Conservation (phyloP, 2,329 filamentous ascomycete genomes). For the Botryosphaeria dothidea region DNA sequence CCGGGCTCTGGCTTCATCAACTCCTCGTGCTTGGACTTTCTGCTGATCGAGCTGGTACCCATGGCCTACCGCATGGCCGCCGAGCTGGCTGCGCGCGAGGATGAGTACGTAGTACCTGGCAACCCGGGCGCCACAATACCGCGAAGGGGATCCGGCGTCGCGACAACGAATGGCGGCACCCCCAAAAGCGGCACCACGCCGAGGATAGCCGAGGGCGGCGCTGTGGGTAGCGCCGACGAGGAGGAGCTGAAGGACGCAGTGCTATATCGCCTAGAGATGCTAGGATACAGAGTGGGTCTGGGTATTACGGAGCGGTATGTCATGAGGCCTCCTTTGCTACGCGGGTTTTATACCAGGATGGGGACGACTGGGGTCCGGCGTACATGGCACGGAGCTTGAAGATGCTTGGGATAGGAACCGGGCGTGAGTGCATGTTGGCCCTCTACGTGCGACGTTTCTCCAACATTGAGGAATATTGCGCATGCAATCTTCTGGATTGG, state of each 20-base stretch:
- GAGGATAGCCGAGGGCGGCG: constrained; percentile 22
- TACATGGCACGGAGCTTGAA: background rate
- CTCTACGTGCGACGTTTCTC: too few species aligned
- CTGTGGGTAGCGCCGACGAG: constrained; percentile 57
- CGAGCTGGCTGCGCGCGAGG: constrained; percentile 61
- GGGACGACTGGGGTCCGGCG: background rate
- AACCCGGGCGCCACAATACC: constrained; percentile 25
- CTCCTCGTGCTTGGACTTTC: constrained; percentile 86
- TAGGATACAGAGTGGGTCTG: constrained; percentile 91
- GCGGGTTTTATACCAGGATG: background rate
- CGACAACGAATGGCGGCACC: constrained; percentile 6
- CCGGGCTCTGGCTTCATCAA: constrained; percentile 63
- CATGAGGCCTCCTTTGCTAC: background rate
- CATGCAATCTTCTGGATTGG: too few species aligned
- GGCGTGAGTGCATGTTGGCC: too few species aligned
- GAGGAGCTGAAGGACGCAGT: constrained; percentile 84
- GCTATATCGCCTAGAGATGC: constrained; percentile 76
- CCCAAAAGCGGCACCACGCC: constrained; percentile 19
- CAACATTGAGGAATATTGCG: too few species aligned
- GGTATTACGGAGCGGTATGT: constrained; percentile 85
- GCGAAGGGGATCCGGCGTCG: constrained; percentile 28
- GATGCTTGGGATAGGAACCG: too few species aligned
- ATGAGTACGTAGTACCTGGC: constrained; percentile 36
- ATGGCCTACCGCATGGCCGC: constrained; percentile 84
- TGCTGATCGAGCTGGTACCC: constrained; percentile 95